Evolutionary conservation across 2,329 filamentous ascomycete genomes (phyloP).

Genomic region (Pseudocercospora musae): DNA sequence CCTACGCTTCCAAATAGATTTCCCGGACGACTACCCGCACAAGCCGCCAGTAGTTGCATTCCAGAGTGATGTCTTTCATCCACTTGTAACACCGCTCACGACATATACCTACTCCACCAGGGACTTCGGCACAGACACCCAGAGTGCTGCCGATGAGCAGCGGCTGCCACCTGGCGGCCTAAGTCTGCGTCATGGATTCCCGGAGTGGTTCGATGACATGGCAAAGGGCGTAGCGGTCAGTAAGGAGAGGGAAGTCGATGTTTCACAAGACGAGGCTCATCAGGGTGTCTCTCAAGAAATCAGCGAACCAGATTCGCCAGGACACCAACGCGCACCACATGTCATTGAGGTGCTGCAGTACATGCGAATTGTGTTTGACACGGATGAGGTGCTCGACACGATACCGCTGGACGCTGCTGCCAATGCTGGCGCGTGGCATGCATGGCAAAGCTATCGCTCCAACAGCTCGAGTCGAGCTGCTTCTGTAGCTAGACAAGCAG

Average conservation of each 20-base stretch:
- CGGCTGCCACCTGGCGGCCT: slow-evolving; percentile 84
- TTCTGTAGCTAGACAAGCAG: slow-evolving; percentile 10
- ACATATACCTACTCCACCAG: slow-evolving; percentile 89
- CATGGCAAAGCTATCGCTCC: slow-evolving; percentile 73
- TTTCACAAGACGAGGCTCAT: slow-evolving; percentile 7
- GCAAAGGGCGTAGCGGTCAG: slow-evolving; percentile 1
- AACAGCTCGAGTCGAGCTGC: slow-evolving; percentile 29
- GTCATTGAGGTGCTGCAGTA: slow-evolving; percentile 67
- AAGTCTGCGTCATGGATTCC: slow-evolving; percentile 85
- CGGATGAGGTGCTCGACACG: slow-evolving; percentile 71
- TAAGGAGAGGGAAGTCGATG: slow-evolving; percentile 6
- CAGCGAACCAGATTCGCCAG: slow-evolving; percentile 1
- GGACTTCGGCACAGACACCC: slow-evolving; percentile 69
- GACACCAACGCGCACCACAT: slow-evolving; percentile 26
- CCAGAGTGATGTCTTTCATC: slow-evolving; percentile 90
- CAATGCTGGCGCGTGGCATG: slow-evolving; percentile 90
- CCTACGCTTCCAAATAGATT: slow-evolving; percentile 85
- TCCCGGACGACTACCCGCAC: slow-evolving; percentile 74
- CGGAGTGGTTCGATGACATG: slow-evolving; percentile 67
- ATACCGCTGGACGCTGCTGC: slow-evolving; percentile 79
- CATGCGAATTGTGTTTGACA: slow-evolving; percentile 76
- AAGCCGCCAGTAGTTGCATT: slow-evolving; percentile 84
- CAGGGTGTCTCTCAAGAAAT: not conserved
- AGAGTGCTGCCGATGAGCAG: slow-evolving; percentile 80
- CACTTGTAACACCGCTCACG: slow-evolving; percentile 86